Conservation (phyloP, 169 alveolate genomes). For the Besnoitia besnoiti region DNA sequence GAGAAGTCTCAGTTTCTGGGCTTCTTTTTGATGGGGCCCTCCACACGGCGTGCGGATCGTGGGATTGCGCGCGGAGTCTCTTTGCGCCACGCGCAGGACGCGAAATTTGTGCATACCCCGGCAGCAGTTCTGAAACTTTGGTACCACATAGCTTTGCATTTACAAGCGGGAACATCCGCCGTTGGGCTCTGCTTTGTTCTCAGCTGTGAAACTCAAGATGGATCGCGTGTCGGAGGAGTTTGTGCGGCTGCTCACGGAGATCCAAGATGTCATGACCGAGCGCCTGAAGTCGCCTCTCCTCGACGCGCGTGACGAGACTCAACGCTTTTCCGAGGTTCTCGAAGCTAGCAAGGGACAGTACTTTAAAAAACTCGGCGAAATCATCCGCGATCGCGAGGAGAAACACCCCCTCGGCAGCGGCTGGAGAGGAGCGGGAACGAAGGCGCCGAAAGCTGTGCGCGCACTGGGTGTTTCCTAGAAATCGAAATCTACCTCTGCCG, state of each 20-base stretch:
- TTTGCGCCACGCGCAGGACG: no score
- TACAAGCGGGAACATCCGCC: no score
- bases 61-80: no score
- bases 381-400: slow-evolving; percentile 16
- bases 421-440: slow-evolving; percentile 30
- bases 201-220: slow-evolving; percentile 7
- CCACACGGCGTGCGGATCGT: no score
- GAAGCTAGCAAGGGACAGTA: slow-evolving; percentile 26
- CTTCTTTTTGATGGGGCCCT: no score
- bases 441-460: not conserved
- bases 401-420: slow-evolving; percentile 4
- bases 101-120: no score
- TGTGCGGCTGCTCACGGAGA: slow-evolving; percentile 3
- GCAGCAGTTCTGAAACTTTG: no score
- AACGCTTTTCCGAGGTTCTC: slow-evolving; percentile 22
- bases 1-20: no score
- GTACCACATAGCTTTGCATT: no score
- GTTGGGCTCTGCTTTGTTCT: no score
- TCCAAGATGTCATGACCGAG: slow-evolving; percentile 1
- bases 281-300: slow-evolving; percentile 18
- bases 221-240: slow-evolving; percentile 32
- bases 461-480: not conserved
- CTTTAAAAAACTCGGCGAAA: not conserved
- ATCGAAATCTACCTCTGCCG: no score
- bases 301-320: not conserved